A percentile compares a stretch with the other conserved stretches of the same genome.
Evolutionary conservation across 108 stramenopile species (phyloP).

Genomic region (Chaetoceros tenuissimus): DNA sequence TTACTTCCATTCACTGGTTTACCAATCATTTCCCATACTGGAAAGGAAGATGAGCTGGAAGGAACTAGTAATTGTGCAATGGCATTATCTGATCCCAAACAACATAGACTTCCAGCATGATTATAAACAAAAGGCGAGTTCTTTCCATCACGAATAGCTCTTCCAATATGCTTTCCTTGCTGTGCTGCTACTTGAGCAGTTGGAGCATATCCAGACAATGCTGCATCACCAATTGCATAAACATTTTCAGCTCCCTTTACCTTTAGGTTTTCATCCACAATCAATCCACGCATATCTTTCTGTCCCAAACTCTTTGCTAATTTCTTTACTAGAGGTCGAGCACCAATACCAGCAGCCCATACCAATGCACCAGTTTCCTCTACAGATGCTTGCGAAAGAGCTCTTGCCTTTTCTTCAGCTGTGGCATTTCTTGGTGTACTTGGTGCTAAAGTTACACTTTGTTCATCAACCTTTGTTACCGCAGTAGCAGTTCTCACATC

Average conservation of each 20-base stretch:
- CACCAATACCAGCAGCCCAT: constrained; percentile 41
- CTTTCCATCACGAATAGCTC: constrained; percentile 20
- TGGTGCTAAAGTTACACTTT: constrained; percentile 4
- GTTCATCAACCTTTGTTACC: constrained; percentile 13
- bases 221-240: constrained; percentile 70
- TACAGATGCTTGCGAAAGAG: no score
- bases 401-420: no score
- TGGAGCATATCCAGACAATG: constrained; percentile 30
- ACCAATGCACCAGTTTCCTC: constrained; percentile 44
- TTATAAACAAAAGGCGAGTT: constrained; percentile 22
- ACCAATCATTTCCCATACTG: constrained; percentile 17
- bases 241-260: constrained; percentile 30
- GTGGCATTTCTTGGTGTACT: constrained; percentile 16
- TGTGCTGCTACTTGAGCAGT: constrained; percentile 62
- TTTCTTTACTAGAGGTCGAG: constrained; percentile 17
- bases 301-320: constrained; percentile 12
- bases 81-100: no score
- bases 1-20: constrained; percentile 6
- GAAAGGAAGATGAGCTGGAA: constrained; percentile 11
- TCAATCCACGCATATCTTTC: constrained; percentile 40
- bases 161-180: constrained; percentile 39
- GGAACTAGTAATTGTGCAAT: no score
- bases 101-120: constrained; percentile 22
- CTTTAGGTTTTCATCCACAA: constrained; percentile 38
- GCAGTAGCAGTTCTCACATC: constrained; percentile 16